Conservation (phyloP, 2,329 filamentous ascomycete genomes). For the Epichloe coenophiala region DNA sequence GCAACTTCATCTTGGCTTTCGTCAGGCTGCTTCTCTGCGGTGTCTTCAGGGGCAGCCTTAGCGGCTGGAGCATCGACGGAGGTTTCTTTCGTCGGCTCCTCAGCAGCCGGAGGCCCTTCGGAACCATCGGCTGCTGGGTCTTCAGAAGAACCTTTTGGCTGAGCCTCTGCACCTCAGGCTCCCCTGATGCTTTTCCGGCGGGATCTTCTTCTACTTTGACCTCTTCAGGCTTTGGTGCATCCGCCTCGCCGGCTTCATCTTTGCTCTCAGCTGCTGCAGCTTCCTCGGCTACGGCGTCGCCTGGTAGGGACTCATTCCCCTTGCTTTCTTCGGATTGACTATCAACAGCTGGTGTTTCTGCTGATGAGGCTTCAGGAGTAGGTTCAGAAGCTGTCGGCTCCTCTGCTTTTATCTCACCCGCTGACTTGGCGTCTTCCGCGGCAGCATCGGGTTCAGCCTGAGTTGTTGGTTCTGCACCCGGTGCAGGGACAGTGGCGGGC, state of each 20-base stretch:
- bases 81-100: neutral
- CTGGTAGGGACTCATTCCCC: neutral
- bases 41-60: neutral
- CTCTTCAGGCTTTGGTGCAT: neutral
- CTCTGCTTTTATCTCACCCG: neutral
- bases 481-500: neutral
- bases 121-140: neutral
- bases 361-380: neutral
- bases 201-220: neutral
- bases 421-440: neutral
- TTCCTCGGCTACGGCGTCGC: neutral
- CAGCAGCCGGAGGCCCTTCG: neutral
- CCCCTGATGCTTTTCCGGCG: neutral
- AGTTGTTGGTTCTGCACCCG: neutral
- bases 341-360: neutral
- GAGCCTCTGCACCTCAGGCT: neutral
- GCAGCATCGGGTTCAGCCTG: slow-evolving; percentile 7
- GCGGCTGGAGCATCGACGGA: neutral
- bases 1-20: slow-evolving; percentile 1
- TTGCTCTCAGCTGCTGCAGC: neutral
- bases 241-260: neutral
- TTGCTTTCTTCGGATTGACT: neutral
- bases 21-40: neutral
- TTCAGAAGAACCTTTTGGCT: neutral
- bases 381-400: neutral